Conservation (phyloP, 139 green algal genomes). For the Chlamydomonas incerta region DNA sequence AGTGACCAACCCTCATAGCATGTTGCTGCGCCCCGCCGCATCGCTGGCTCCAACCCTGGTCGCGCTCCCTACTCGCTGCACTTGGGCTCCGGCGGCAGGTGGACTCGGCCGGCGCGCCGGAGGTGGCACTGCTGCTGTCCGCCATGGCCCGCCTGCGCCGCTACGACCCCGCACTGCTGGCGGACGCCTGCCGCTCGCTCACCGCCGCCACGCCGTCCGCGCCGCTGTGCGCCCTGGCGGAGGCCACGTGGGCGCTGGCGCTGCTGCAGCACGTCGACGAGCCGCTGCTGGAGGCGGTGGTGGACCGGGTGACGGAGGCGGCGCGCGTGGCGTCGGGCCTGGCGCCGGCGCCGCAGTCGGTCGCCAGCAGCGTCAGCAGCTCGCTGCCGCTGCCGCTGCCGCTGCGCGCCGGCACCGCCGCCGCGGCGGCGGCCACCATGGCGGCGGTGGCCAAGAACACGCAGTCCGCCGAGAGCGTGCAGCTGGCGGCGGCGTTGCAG, state of each 20-base stretch:
- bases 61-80: too few species aligned
- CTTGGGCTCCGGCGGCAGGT: background rate
- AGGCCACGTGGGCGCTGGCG: conserved; percentile 14
- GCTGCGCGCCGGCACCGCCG: background rate
- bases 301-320: conserved; percentile 8
- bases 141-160: conserved; percentile 20
- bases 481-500: too few species aligned
- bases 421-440: too few species aligned
- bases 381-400: background rate
- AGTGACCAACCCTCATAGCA: too few species aligned
- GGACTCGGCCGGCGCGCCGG: background rate
- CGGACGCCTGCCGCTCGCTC: background rate
- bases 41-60: too few species aligned
- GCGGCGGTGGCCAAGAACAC: too few species aligned
- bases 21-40: too few species aligned
- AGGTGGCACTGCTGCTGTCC: conserved; percentile 9
- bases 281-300: background rate
- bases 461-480: too few species aligned
- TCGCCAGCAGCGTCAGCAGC: background rate
- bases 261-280: conserved; percentile 14
- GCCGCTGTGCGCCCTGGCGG: background rate
- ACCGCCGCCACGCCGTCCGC: background rate
- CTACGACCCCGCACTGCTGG: background rate
- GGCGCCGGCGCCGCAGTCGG: background rate
- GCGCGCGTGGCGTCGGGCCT: background rate